A percentile compares a stretch with the other conserved stretches of the same genome.
Evolutionary conservation across 2,329 filamentous ascomycete genomes (phyloP).

Genomic region (Curvularia verruculosa): DNA sequence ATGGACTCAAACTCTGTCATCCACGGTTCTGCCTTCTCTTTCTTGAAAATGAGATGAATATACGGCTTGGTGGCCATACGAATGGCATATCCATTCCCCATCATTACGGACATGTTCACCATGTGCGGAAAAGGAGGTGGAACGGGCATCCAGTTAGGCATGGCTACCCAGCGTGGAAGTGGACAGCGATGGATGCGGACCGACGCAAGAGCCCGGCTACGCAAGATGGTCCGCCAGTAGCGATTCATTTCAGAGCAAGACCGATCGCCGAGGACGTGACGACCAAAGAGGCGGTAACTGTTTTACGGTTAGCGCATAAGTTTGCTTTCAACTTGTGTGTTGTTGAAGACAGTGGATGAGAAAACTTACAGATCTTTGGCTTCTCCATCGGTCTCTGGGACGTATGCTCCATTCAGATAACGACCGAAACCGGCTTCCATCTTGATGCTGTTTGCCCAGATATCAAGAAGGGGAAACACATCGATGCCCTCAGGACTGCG

Average conservation of each 20-base stretch:
- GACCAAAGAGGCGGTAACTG: conserved; percentile 42
- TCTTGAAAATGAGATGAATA: conserved; percentile 37
- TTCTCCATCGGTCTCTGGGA: conserved; percentile 33
- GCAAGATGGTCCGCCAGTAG: conserved; percentile 33
- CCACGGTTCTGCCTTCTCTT: conserved; percentile 28
- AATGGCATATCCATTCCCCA: background rate
- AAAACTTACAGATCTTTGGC: conserved; percentile 39
- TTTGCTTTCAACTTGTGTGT: background rate
- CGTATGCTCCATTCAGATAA: conserved; percentile 25
- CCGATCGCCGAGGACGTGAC: conserved; percentile 27
- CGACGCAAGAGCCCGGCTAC: conserved; percentile 26
- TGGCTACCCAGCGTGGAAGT: background rate
- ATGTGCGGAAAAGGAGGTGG: background rate
- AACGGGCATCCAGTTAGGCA: background rate
- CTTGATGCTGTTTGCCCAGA: conserved; percentile 39
- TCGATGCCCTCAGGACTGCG: conserved; percentile 25
- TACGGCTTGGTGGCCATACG: conserved; percentile 17
- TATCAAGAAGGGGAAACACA: conserved; percentile 29
- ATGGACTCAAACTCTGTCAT: conserved; percentile 24
- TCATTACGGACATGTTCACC: too few relatives aligned
- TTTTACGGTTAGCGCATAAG: background rate
- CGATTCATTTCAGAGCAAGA: conserved; percentile 31
- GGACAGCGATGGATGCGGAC: conserved; percentile 31
- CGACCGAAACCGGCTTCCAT: conserved; percentile 41
- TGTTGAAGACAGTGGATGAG: background rate